Percentiles rank a stretch among this genome's conserved stretches.
Conservation (phyloP, 805 yeast genomes). For the Ogataea saltuana region DNA sequence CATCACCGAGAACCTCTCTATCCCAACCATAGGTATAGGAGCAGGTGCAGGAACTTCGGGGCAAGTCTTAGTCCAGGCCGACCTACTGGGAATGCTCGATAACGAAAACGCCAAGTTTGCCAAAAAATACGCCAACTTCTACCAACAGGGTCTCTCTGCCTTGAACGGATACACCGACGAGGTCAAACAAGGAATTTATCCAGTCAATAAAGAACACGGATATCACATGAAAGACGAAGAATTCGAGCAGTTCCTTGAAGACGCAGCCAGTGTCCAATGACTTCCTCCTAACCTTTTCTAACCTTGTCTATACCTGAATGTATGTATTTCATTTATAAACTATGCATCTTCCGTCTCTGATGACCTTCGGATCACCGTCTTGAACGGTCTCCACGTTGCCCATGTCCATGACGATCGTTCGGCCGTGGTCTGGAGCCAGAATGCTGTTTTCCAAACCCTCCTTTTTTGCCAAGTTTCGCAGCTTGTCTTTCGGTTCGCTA, state of each 20-base stretch:
- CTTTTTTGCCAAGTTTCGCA: slow-evolving; percentile 52
- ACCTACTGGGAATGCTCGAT: slow-evolving; percentile 74
- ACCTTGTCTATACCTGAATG: slow-evolving; percentile 4
- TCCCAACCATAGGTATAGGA: slow-evolving; percentile 95
- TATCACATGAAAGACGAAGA: slow-evolving; percentile 71
- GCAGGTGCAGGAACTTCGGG: slow-evolving; percentile 86
- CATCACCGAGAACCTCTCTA: slow-evolving; percentile 56
- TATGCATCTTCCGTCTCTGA: slow-evolving; percentile 19
- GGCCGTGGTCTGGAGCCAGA: slow-evolving; percentile 74
- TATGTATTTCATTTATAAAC: slow-evolving; percentile 18
- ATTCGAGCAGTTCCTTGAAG: slow-evolving; percentile 42
- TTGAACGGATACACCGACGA: slow-evolving; percentile 58
- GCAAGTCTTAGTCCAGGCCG: slow-evolving; percentile 87
- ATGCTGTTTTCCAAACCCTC: slow-evolving; percentile 40
- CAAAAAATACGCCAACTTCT: slow-evolving; percentile 60
- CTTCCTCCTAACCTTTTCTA: slow-evolving; percentile 4
- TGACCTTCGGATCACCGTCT: slow-evolving; percentile 15
- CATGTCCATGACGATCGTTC: slow-evolving; percentile 57
- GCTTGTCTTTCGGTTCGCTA: slow-evolving; percentile 71
- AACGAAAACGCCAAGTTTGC: slow-evolving; percentile 70
- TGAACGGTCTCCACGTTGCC: slow-evolving; percentile 21
- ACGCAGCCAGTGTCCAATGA: slow-evolving; percentile 22
- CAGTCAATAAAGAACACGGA: slow-evolving; percentile 59
- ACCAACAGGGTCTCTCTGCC: slow-evolving; percentile 49
- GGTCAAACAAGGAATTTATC: slow-evolving; percentile 57